phyloP scores from a whole-genome alignment of 768 basidiomycete genomes.

The Bullera alba region DNA sequence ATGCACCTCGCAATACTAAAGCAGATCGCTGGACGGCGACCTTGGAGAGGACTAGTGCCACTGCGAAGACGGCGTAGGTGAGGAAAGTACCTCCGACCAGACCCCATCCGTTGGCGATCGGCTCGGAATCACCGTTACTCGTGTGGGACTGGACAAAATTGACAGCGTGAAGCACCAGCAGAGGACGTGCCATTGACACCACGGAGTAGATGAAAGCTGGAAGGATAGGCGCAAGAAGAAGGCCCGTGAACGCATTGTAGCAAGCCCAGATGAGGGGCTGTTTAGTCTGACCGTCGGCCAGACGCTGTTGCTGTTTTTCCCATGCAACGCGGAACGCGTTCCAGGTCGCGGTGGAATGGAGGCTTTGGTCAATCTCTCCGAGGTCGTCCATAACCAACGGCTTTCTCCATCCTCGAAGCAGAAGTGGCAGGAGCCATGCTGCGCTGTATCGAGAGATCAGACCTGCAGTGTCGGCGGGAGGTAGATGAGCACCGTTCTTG shows the following conservation, averaged over 20 bases:
- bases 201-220: slow-evolving; percentile 6
- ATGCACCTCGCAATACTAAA: slow-evolving; percentile 7
- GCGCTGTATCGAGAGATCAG: slow-evolving; percentile 11
- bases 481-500: not conserved
- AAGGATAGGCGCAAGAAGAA: slow-evolving; percentile 5
- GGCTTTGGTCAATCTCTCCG: slow-evolving; percentile 8
- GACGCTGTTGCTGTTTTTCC: not conserved
- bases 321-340: slow-evolving; percentile 5
- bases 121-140: slow-evolving; percentile 1
- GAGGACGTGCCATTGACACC: slow-evolving; percentile 7
- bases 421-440: slow-evolving; percentile 8
- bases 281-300: not conserved
- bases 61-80: slow-evolving; percentile 7
- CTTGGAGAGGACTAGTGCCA: slow-evolving; percentile 3
- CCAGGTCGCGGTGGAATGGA: slow-evolving; percentile 5
- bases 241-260: not conserved
- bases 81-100: slow-evolving; percentile 12
- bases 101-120: slow-evolving; percentile 13
- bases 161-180: slow-evolving; percentile 9
- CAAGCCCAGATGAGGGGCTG: slow-evolving; percentile 10
- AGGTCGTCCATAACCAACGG: slow-evolving; percentile 9
- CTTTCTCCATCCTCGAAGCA: slow-evolving; percentile 7
- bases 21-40: slow-evolving; percentile 10
- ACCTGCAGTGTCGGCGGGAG: slow-evolving; percentile 9
- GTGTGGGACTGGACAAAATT: slow-evolving; percentile 11